These are phyloP conservation scores for Spathaspora gorwiae DNA, from an alignment of 805 yeast species.

Conservation along the genomic window DNA sequence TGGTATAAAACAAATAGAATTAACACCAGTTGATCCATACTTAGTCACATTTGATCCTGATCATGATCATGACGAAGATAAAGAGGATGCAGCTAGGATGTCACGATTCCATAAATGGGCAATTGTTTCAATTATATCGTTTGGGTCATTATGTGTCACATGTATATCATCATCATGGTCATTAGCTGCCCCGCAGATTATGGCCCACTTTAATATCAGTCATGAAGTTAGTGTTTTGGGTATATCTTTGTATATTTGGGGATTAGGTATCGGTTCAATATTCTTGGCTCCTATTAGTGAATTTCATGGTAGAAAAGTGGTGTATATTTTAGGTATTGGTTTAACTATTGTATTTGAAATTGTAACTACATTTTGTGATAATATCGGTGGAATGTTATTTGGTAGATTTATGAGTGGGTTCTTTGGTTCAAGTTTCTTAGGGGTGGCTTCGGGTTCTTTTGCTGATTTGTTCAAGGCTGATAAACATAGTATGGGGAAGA, in stretches of 20 bases:
- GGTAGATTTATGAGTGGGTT: slow-evolving; percentile 25
- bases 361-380: slow-evolving; percentile 20
- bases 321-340: slow-evolving; percentile 32
- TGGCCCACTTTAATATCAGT: slow-evolving; percentile 17
- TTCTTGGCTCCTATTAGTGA: slow-evolving; percentile 59
- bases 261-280: slow-evolving; percentile 26
- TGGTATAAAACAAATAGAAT: not conserved
- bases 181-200: slow-evolving; percentile 18
- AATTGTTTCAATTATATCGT: slow-evolving; percentile 18
- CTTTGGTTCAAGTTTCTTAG: slow-evolving; percentile 24
- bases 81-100: slow-evolving; percentile 20
- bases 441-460: slow-evolving; percentile 27
- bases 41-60: slow-evolving; percentile 19
- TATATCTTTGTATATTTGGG: slow-evolving; percentile 23
- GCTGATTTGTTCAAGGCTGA: slow-evolving; percentile 21
- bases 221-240: slow-evolving; percentile 24
- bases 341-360: slow-evolving; percentile 18
- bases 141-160: slow-evolving; percentile 22
- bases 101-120: slow-evolving; percentile 22
- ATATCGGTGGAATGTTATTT: slow-evolving; percentile 22
- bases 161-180: slow-evolving; percentile 28
- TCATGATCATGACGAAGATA: slow-evolving; percentile 22
- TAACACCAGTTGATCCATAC: slow-evolving; percentile 1
- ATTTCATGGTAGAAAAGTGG: slow-evolving; percentile 54
- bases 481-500: slow-evolving; percentile 4